Conservation (phyloP, 2,329 filamentous ascomycete genomes). For the Zymoseptoria brevis region DNA sequence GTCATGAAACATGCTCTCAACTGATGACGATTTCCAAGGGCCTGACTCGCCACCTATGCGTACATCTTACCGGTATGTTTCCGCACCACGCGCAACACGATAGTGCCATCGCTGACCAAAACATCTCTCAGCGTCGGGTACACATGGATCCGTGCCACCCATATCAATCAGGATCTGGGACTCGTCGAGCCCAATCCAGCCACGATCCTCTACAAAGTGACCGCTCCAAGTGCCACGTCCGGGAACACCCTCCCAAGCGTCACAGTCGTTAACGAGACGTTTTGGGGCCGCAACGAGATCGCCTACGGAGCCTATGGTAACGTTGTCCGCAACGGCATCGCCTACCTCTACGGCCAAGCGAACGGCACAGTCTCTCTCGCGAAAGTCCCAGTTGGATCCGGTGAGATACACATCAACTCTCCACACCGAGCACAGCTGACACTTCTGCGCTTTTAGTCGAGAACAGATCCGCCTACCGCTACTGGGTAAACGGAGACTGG, state of each 20-base stretch:
- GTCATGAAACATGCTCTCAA: too few relatives aligned
- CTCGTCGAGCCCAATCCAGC: background rate
- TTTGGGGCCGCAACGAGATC: constrained; percentile 4
- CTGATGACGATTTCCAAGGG: background rate
- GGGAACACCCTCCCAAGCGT: background rate
- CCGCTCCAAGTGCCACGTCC: background rate
- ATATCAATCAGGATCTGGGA: background rate
- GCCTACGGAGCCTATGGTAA: constrained; percentile 6
- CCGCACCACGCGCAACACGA: background rate
- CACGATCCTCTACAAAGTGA: constrained; percentile 3
- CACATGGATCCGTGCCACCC: constrained; percentile 4
- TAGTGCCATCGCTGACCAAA: background rate
- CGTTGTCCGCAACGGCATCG: constrained; percentile 2
- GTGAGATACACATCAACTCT: background rate
- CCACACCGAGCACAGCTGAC: background rate
- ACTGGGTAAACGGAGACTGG: constrained; percentile 4
- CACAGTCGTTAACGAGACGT: background rate
- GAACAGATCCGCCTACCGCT: constrained; percentile 3
- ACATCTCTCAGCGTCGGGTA: background rate
- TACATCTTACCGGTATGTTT: background rate
- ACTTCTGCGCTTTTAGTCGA: background rate
- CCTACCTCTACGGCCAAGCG: constrained; percentile 7
- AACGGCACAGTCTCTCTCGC: constrained; percentile 3
- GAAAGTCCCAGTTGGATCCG: background rate
- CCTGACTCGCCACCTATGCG: constrained; percentile 3